These are phyloP conservation scores for Sporisorium iseilematis-ciliati DNA, from an alignment of 1,284 basidiomycete genomes.

Conservation along the genomic window DNA sequence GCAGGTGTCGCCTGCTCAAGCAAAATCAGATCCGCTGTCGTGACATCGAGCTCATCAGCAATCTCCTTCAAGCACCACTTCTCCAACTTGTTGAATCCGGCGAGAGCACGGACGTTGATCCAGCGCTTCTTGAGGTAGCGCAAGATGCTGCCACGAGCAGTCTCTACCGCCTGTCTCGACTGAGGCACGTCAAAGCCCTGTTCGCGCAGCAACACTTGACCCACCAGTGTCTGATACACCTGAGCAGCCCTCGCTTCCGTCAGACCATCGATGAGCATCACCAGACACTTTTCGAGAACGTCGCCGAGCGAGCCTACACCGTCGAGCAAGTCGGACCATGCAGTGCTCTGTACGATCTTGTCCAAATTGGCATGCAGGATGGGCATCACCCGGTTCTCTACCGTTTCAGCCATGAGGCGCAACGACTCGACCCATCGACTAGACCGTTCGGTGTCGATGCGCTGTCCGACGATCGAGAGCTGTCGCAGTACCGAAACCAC, in stretches of 20 bases:
- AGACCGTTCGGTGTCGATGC: conserved; percentile 55
- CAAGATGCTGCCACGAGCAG: conserved; percentile 51
- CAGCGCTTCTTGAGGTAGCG: conserved; percentile 72
- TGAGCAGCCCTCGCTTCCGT: conserved; percentile 52
- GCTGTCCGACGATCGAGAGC: conserved; percentile 49
- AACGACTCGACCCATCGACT: conserved; percentile 61
- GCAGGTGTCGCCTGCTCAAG: conserved; percentile 22
- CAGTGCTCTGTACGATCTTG: conserved; percentile 43
- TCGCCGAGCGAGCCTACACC: conserved; percentile 58
- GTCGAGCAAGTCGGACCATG: conserved; percentile 56
- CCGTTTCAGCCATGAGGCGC: conserved; percentile 58
- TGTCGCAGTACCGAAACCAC: conserved; percentile 50
- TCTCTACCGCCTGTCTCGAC: conserved; percentile 49
- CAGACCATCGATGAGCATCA: conserved; percentile 61
- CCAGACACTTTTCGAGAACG: conserved; percentile 57
- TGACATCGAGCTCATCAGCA: conserved; percentile 59
- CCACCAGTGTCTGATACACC: conserved; percentile 58
- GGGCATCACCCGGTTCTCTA: conserved; percentile 49
- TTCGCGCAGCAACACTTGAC: conserved; percentile 60
- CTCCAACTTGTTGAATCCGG: conserved; percentile 84
- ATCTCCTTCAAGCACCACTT: conserved; percentile 91
- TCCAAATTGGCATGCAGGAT: conserved; percentile 49
- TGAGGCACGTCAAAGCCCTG: conserved; percentile 40
- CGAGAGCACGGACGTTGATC: conserved; percentile 80
- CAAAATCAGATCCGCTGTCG: conserved; percentile 49